phyloP scores from a whole-genome alignment of 2,329 filamentous ascomycete species.

The Lithohypha guttulata region DNA sequence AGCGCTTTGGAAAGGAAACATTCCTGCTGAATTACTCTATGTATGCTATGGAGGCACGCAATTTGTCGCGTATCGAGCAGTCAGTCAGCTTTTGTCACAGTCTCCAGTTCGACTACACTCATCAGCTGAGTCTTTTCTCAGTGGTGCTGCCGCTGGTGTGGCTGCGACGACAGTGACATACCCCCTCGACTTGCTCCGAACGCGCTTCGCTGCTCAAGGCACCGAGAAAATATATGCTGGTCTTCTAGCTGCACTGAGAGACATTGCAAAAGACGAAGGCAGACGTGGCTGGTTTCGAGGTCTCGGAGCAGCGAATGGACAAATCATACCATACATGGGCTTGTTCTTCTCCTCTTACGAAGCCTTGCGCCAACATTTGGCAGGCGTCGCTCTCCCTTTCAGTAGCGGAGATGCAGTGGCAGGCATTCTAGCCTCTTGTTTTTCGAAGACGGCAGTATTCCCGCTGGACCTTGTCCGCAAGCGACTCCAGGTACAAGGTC shows the following conservation, averaged over 20 bases:
- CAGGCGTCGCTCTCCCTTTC: slow-evolving; percentile 48
- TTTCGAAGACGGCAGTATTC: slow-evolving; percentile 83
- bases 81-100: slow-evolving; percentile 55
- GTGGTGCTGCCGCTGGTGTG: slow-evolving; percentile 73
- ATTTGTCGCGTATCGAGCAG: slow-evolving; percentile 76
- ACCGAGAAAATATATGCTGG: slow-evolving; percentile 66
- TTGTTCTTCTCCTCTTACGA: slow-evolving; percentile 91
- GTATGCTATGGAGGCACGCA: slow-evolving; percentile 80
- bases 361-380: slow-evolving; percentile 52
- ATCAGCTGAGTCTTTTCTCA: slow-evolving; percentile 66
- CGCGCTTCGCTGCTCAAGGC: slow-evolving; percentile 92
- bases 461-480: slow-evolving; percentile 89
- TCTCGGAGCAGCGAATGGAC: slow-evolving; percentile 64
- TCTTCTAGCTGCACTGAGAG: slow-evolving; percentile 55
- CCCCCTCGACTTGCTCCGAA: slow-evolving; percentile 83
- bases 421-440: slow-evolving; percentile 65
- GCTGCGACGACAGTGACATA: slow-evolving; percentile 76
- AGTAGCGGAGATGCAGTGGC: slow-evolving; percentile 75
- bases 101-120: slow-evolving; percentile 47
- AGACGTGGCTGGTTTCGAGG: slow-evolving; percentile 76
- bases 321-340: slow-evolving; percentile 95
- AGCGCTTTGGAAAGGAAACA: slow-evolving; percentile 93
- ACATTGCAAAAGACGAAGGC: slow-evolving; percentile 70
- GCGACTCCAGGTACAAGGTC: slow-evolving; percentile 88
- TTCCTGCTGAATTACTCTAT: slow-evolving; percentile 91